Evolutionary conservation across 352 stramenopile species (phyloP), one percentile per base, ranked within the genome.

Genomic region (Phytophthora idaei): DNA sequence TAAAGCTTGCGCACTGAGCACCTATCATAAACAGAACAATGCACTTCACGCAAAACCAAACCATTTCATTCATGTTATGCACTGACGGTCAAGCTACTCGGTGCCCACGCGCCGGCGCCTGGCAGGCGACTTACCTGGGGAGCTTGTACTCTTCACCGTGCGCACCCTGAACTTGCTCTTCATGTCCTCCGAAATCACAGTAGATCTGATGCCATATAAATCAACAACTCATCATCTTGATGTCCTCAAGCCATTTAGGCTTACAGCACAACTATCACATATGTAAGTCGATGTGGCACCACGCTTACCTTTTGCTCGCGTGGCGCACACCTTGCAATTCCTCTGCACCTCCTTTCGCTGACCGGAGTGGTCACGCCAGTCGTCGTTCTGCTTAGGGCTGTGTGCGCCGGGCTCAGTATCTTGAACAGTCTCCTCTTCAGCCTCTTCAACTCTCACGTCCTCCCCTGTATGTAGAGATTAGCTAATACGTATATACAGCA

Each of bases 271-370:
- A 27, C 21, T 32, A 12, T 21, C 39, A 8, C 39, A 50, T 21
- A 32, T 34, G 45, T 50, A 50, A 5, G 45, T 32, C 6, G 45
- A n/a, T n/a, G 45, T 50, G 4, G 45, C 45, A 5, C n/a, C n/a
- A 4, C n/a, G 25, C 17, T 50, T 50, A 15, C 17, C 17, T 29
- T 32, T 10, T 7, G 25, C 0, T 15, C 17, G 6, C 45, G 4
- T 50, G 5, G 45, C 10, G 6, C 25, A 32, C 21, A 50, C 17
- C 21, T 50, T 50, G 45, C 15, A 34, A 10, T 50, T 34, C 45
- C 32, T 50, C n/a, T 50, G 45, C 7, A 50, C 45, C 45, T 8
- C 12, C n/a, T 50, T 50, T n/a, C 45, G 17, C 10, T 32, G 45
- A 15, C 45, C 45, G 4, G 45, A 50, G 6, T 50, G 44, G 21